Evolutionary conservation across 257 asterid species (phyloP).

Genomic region (Lycium ferocissimum): DNA sequence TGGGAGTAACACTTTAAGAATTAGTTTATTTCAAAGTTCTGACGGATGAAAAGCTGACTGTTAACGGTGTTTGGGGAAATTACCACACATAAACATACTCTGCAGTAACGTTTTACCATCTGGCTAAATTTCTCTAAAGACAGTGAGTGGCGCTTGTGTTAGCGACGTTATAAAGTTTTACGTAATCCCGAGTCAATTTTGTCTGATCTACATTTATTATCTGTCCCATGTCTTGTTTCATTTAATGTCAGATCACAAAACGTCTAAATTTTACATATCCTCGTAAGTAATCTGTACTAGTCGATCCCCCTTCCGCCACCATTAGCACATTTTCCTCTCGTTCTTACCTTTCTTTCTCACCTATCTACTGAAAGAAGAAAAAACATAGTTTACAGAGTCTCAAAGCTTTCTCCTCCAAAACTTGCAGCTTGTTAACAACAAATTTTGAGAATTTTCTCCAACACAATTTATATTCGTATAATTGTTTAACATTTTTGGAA

Average conservation of each 20-base stretch:
- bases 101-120: background rate
- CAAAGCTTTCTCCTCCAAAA: slow-evolving; percentile 3
- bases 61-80: background rate
- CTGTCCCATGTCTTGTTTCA: background rate
- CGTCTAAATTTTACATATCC: background rate
- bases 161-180: background rate
- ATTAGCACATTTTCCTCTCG: background rate
- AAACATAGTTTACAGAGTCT: background rate
- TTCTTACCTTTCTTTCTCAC: background rate
- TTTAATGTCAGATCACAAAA: background rate
- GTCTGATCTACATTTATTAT: background rate
- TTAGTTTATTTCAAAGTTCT: background rate
- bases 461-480: too few relatives aligned
- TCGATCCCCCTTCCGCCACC: background rate
- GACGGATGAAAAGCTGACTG: background rate
- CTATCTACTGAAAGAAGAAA: background rate
- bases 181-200: background rate
- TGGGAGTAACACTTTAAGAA: background rate
- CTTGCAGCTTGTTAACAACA: background rate
- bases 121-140: background rate
- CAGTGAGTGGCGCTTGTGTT: background rate
- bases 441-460: too few relatives aligned
- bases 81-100: background rate
- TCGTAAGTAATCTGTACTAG: background rate
- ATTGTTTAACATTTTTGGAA: too few relatives aligned